A percentile compares a stretch with the other conserved stretches of the same genome.
Conservation (phyloP, 73 alveolate species). For the Tetrahymena malaccensis region DNA sequence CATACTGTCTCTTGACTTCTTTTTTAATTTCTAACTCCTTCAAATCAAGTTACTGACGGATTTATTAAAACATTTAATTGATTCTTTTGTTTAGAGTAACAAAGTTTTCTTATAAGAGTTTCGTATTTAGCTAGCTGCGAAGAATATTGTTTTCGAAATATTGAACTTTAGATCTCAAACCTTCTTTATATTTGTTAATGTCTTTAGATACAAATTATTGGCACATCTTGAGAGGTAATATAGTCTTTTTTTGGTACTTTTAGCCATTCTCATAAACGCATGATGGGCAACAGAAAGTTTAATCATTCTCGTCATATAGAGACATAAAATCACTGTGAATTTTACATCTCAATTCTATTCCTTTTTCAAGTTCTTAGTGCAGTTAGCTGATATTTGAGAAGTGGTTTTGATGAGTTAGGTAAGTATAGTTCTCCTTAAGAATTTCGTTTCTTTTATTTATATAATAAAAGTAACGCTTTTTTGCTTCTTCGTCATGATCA, state of each 20-base stretch:
- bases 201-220: neutral
- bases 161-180: neutral
- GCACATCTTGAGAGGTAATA: neutral
- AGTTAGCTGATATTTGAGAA: neutral
- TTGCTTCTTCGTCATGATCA: neutral
- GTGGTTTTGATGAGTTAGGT: neutral
- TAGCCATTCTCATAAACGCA: neutral
- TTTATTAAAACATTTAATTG: neutral
- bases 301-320: neutral
- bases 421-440: neutral
- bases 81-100: neutral
- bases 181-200: neutral
- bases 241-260: neutral
- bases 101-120: neutral
- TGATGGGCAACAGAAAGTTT: neutral
- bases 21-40: neutral
- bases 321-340: neutral
- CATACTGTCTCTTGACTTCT: neutral
- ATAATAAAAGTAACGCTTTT: neutral
- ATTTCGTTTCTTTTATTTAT: neutral
- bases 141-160: neutral
- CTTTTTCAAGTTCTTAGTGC: neutral
- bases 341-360: neutral
- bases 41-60: neutral
- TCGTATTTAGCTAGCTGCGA: neutral